phyloP scores from a whole-genome alignment of 768 basidiomycete species.

The Lentinula sp. region DNA sequence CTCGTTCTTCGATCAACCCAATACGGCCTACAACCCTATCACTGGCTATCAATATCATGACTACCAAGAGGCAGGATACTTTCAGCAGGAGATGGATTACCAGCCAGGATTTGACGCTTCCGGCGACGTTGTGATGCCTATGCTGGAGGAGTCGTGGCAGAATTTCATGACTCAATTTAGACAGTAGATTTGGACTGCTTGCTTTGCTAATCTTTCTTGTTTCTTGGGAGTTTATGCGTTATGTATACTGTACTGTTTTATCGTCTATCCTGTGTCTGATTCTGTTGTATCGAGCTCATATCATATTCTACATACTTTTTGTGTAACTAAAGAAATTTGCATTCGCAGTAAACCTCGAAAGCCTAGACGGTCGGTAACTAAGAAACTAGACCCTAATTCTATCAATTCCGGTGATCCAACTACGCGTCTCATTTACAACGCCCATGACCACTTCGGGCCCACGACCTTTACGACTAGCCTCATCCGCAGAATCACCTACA shows the following conservation, averaged over 20 bases:
- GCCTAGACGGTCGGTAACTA: neutral
- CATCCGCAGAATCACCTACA: constrained; percentile 12
- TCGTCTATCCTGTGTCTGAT: neutral
- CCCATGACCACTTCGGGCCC: constrained; percentile 22
- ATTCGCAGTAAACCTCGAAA: too few species aligned
- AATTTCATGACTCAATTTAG: constrained; percentile 4
- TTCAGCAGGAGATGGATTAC: constrained; percentile 1
- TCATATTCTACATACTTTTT: neutral
- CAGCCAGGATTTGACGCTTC: constrained; percentile 1
- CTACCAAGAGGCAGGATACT: constrained; percentile 4
- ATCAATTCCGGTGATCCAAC: neutral
- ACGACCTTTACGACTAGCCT: constrained; percentile 39
- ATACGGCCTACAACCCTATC: constrained; percentile 1
- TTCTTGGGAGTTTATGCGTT: neutral
- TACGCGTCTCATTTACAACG: neutral
- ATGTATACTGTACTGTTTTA: neutral
- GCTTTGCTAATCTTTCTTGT: neutral
- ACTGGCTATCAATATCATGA: constrained; percentile 2
- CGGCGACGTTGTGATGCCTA: constrained; percentile 3
- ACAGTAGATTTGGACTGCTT: constrained; percentile 1
- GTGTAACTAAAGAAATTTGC: neutral
- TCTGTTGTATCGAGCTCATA: neutral
- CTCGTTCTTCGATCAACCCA: neutral
- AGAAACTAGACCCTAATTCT: neutral
- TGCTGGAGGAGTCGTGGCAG: constrained; percentile 4